Conservation (phyloP, 257 asterid genomes). For the Fraxinus anomala region DNA sequence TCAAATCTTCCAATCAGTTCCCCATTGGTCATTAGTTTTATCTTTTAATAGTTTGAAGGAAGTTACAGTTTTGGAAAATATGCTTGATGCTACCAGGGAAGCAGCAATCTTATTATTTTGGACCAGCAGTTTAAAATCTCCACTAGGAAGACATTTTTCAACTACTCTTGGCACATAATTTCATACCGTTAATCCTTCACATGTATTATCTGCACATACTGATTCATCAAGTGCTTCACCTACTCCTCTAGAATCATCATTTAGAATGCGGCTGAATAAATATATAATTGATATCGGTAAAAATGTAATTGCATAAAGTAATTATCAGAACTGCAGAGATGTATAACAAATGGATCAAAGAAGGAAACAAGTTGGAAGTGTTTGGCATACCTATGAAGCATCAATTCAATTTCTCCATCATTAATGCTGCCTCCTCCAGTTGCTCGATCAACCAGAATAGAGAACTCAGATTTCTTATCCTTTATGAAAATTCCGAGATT, state of each 20-base stretch:
- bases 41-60: neutral
- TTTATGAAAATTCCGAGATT: constrained; percentile 66
- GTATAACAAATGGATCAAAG: neutral
- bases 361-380: constrained; percentile 5
- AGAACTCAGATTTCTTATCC: constrained; percentile 68
- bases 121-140: no score
- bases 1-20: no score
- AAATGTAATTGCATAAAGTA: neutral
- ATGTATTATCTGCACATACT: constrained; percentile 48
- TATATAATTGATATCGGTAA: neutral
- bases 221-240: constrained; percentile 67
- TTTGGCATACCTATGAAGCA: constrained; percentile 72
- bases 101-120: no score
- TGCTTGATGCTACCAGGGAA: no score
- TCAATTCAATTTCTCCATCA: constrained; percentile 83
- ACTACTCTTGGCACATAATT: neutral
- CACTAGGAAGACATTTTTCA: no score
- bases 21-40: neutral
- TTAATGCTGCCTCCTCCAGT: constrained; percentile 78
- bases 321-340: neutral
- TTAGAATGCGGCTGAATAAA: constrained; percentile 56
- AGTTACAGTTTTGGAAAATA: no score
- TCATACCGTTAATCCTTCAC: constrained; percentile 74
- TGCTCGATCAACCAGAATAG: constrained; percentile 84
- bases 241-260: constrained; percentile 69